A percentile compares a stretch with the other conserved stretches of the same genome.
These are phyloP conservation scores for Begonia peltatifolia DNA, from an alignment of 306 rosid genomes.

Conservation along the genomic window DNA sequence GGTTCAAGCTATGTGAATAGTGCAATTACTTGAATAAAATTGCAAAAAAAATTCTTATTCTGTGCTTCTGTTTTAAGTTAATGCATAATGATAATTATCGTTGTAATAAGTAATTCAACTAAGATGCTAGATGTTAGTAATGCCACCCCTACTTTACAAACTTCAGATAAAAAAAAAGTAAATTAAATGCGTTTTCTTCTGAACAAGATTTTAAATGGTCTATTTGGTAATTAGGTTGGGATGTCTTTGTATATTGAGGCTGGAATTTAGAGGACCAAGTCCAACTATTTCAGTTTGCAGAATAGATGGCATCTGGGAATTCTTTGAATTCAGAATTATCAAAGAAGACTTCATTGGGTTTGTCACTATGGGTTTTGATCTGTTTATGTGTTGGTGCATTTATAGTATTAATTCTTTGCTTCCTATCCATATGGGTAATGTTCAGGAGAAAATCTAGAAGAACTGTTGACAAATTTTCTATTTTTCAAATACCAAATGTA, in stretches of 20 bases:
- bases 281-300: conserved; percentile 16
- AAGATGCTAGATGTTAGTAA: too few species aligned
- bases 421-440: conserved; percentile 65
- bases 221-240: conserved; percentile 29
- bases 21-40: too few species aligned
- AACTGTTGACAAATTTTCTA: conserved; percentile 39
- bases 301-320: conserved; percentile 33
- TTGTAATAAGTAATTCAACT: too few species aligned
- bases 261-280: conserved; percentile 19
- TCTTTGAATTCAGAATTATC: conserved; percentile 60
- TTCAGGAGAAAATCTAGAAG: conserved; percentile 68
- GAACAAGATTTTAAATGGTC: not conserved
- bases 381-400: conserved; percentile 75
- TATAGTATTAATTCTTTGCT: conserved; percentile 59
- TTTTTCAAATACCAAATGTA: conserved; percentile 68
- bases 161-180: too few species aligned
- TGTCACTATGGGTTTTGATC: conserved; percentile 74
- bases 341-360: conserved; percentile 56
- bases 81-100: too few species aligned
- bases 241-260: conserved; percentile 24
- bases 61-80: too few species aligned
- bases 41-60: too few species aligned
- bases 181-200: too few species aligned
- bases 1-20: too few species aligned
- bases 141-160: too few species aligned